These are phyloP conservation scores for Tuber umbilicatum DNA, from an alignment of 495 filamentous ascomycete species.

Conservation along the genomic window DNA sequence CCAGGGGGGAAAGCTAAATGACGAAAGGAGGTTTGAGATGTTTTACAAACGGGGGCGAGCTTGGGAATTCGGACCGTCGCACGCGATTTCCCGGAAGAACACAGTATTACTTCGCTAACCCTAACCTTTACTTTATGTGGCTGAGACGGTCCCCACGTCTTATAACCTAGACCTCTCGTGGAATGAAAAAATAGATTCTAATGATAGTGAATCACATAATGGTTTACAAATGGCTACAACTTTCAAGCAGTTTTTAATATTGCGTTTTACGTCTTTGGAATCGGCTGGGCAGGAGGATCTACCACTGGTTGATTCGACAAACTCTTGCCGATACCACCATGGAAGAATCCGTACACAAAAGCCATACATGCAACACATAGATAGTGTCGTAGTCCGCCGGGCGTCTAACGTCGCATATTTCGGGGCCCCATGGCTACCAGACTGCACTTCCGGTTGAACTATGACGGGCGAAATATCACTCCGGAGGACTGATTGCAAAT, in stretches of 20 bases:
- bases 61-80: not conserved
- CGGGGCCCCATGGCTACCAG: not conserved
- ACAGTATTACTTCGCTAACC: not conserved
- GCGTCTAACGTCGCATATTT: not conserved
- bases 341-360: not conserved
- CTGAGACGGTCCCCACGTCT: not conserved
- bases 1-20: not conserved
- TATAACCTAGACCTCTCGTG: not conserved
- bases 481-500: not conserved
- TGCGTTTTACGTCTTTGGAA: not conserved
- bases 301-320: not conserved
- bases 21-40: not conserved
- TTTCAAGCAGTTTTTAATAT: not conserved
- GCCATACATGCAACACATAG: not conserved
- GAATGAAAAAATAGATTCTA: not conserved
- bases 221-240: not conserved
- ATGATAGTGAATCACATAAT: not conserved
- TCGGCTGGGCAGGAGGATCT: not conserved
- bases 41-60: not conserved
- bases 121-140: not conserved
- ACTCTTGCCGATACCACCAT: not conserved
- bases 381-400: not conserved
- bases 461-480: not conserved
- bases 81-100: not conserved
- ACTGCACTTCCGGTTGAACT: not conserved